Evolutionary conservation across 176 grass and related monocot species (phyloP).

Genomic region (Cymbopogon citratus): DNA sequence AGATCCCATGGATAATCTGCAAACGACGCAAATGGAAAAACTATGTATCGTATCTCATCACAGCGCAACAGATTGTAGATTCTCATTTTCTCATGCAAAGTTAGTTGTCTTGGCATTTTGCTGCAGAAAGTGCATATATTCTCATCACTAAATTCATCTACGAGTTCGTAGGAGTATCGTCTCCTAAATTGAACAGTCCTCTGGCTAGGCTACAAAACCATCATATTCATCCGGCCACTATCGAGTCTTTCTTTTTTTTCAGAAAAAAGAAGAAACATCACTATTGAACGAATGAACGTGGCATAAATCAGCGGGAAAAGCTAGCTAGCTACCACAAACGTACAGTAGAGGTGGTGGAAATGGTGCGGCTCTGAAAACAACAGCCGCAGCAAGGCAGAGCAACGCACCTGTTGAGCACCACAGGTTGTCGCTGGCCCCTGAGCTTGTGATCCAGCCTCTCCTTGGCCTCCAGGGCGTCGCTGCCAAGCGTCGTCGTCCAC

Average conservation of each 20-base stretch:
- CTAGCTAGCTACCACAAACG: not conserved
- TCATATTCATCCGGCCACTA: not conserved
- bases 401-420: slow-evolving; percentile 45
- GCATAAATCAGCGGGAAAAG: not conserved
- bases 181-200: not conserved
- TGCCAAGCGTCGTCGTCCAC: slow-evolving; percentile 36
- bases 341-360: not conserved
- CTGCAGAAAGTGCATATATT: not conserved
- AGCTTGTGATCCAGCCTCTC: slow-evolving; percentile 86
- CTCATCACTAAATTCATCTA: not conserved
- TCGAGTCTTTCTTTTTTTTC: not conserved
- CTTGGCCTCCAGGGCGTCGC: slow-evolving; percentile 70
- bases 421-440: slow-evolving; percentile 29
- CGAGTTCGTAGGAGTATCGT: not conserved
- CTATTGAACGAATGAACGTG: no score
- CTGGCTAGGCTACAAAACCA: not conserved
- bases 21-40: not conserved
- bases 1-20: not conserved
- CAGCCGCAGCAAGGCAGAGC: not conserved
- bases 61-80: not conserved
- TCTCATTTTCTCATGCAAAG: not conserved
- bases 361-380: not conserved
- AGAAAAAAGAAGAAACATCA: not conserved
- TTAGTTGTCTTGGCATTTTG: not conserved
- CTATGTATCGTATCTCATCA: not conserved